phyloP scores from a whole-genome alignment of 2,329 filamentous ascomycete genomes.

The Colletotrichum salicis region DNA sequence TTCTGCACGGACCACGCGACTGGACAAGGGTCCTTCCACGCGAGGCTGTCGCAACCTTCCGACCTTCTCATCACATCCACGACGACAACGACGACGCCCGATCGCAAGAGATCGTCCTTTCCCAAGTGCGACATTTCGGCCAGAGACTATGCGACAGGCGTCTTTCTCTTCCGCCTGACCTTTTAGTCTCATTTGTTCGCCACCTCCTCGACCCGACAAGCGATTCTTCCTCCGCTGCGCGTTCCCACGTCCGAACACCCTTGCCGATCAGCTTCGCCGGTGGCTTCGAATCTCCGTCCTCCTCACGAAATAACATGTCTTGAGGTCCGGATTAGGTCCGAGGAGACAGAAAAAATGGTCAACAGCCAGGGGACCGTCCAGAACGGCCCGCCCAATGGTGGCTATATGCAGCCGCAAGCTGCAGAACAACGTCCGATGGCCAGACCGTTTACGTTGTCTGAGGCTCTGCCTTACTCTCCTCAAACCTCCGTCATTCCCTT shows the following conservation, averaged over 20 bases:
- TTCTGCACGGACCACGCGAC: conserved; percentile 30
- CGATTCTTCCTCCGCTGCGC: background rate
- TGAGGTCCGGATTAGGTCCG: conserved; percentile 17
- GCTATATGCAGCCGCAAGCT: conserved; percentile 30
- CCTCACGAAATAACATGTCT: conserved; percentile 28
- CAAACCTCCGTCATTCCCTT: conserved; percentile 84
- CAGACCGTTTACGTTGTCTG: conserved; percentile 72
- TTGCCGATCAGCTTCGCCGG: background rate
- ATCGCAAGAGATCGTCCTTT: conserved; percentile 19
- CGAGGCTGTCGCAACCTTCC: conserved; percentile 38
- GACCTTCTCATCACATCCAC: conserved; percentile 22
- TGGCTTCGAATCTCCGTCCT: background rate
- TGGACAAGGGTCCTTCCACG: conserved; percentile 33
- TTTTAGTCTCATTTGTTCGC: background rate
- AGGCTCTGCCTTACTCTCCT: conserved; percentile 84
- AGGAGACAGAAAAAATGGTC: conserved; percentile 26
- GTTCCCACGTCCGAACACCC: conserved; percentile 21
- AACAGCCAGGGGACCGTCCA: conserved; percentile 30
- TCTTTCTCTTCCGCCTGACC: background rate
- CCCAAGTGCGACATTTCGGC: background rate
- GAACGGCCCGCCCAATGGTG: conserved; percentile 33
- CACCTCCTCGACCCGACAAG: background rate
- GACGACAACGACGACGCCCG: conserved; percentile 32
- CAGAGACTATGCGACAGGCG: conserved; percentile 3
- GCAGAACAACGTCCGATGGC: conserved; percentile 31